Conservation (phyloP, 2,329 filamentous ascomycete species). For the Cytospora piceae region DNA sequence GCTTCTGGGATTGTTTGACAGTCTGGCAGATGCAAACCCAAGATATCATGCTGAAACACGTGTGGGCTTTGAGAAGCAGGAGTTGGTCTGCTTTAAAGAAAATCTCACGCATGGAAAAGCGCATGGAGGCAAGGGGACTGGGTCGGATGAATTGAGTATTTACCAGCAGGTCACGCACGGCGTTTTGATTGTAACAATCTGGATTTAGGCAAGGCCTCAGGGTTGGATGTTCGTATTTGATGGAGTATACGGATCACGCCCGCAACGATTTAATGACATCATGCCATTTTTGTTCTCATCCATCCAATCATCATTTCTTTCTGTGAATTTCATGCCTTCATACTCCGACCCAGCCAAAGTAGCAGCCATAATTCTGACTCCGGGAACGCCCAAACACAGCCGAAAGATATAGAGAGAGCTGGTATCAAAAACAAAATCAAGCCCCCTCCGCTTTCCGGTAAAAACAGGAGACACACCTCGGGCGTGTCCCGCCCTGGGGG, state of each 20-base stretch:
- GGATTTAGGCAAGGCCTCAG: background rate
- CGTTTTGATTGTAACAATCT: background rate
- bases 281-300: background rate
- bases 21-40: background rate
- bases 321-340: background rate
- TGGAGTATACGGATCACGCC: background rate
- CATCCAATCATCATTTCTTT: background rate
- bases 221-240: background rate
- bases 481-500: background rate
- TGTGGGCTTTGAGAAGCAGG: background rate
- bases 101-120: slow-evolving; percentile 19
- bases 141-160: background rate
- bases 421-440: slow-evolving; percentile 2
- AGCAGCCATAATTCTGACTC: background rate
- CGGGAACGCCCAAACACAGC: slow-evolving; percentile 14
- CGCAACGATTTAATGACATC: slow-evolving; percentile 13
- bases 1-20: background rate
- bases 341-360: background rate
- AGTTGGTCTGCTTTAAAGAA: background rate
- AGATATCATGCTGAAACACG: background rate
- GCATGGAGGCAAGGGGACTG: slow-evolving; percentile 6
- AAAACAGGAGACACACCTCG: background rate
- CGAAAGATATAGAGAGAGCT: background rate
- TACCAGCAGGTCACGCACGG: slow-evolving; percentile 4
- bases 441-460: background rate